These are phyloP conservation scores for Sarocladium kiliense DNA, from an alignment of 2,329 filamentous ascomycete genomes.

Conservation along the genomic window DNA sequence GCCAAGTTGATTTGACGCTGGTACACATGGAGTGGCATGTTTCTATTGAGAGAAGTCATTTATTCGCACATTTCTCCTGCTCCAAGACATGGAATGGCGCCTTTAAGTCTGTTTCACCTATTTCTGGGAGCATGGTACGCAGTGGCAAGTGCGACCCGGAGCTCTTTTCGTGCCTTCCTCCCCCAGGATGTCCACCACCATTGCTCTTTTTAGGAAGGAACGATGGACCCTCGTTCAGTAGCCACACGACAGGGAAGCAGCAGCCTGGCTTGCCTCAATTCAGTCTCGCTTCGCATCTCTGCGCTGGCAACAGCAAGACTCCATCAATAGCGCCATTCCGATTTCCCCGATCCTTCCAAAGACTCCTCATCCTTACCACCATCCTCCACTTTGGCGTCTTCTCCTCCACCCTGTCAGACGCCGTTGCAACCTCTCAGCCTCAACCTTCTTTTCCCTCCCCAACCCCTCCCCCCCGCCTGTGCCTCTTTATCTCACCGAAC, in stretches of 20 bases:
- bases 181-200: neutral
- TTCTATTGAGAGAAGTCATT: neutral
- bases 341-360: neutral
- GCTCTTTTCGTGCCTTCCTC: neutral
- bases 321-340: neutral
- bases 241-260: neutral
- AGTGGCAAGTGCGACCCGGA: neutral
- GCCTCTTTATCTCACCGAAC: neutral
- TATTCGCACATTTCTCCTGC: too few relatives aligned
- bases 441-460: neutral
- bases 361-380: neutral
- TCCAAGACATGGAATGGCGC: too few relatives aligned
- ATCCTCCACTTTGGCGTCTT: neutral
- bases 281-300: neutral
- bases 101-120: neutral
- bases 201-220: conserved; percentile 1
- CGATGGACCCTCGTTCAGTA: neutral
- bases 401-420: neutral
- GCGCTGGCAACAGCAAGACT: neutral
- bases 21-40: too few relatives aligned
- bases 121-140: neutral
- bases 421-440: neutral
- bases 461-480: neutral
- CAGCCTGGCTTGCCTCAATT: neutral
- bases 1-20: too few relatives aligned